A percentile compares a stretch with the other conserved stretches of the same genome.
phyloP scores from a whole-genome alignment of 192 early-diverging fungal species.

The Neocallimastix lanati region DNA sequence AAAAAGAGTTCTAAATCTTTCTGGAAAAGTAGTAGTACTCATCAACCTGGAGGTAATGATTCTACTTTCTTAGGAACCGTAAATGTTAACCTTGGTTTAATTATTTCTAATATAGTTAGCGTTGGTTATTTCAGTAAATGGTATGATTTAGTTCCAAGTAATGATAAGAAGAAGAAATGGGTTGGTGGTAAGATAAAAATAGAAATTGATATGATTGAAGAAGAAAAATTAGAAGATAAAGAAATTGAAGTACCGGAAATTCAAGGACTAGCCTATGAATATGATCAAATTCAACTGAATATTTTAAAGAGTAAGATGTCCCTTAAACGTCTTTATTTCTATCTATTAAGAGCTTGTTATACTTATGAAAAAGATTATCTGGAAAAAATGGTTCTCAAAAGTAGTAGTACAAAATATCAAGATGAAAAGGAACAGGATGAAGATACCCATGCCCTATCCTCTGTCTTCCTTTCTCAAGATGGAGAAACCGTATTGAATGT shows the following conservation, averaged over 20 bases:
- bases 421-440: conserved; percentile 5
- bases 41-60: not conserved
- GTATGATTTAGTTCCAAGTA: conserved; percentile 13
- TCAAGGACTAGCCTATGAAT: not conserved
- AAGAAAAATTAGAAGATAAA: not conserved
- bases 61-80: not conserved
- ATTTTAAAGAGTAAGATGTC: not conserved
- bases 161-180: conserved; percentile 25
- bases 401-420: not conserved
- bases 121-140: conserved; percentile 15
- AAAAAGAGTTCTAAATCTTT: not conserved
- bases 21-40: not conserved
- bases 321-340: conserved; percentile 10
- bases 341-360: conserved; percentile 17
- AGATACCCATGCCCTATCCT: not conserved
- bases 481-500: conserved; percentile 13
- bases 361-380: conserved; percentile 16
- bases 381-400: conserved; percentile 4
- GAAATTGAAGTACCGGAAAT: not conserved
- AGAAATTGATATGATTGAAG: conserved; percentile 15
- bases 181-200: conserved; percentile 29
- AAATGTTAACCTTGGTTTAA: not conserved
- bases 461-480: conserved; percentile 16
- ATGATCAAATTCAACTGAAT: not conserved
- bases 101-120: not conserved